Percentiles rank a stretch among this genome's conserved stretches.
Conservation (phyloP, 1,284 basidiomycete genomes). For the Ustilago loliicola region DNA sequence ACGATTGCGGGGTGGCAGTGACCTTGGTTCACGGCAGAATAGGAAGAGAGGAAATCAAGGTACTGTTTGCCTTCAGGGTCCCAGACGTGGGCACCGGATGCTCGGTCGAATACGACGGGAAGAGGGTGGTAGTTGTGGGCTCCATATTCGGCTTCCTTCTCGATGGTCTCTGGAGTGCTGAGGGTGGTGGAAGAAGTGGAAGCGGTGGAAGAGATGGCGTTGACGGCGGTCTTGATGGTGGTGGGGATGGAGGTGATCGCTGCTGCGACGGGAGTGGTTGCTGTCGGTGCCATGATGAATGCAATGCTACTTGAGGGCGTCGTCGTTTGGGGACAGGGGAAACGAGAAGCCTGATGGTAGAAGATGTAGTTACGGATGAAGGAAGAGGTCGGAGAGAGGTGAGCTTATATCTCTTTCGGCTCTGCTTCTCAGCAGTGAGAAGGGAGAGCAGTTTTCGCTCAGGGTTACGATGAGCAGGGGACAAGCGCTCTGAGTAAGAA, state of each 20-base stretch:
- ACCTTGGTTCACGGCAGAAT: conserved; percentile 86
- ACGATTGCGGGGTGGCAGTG: conserved; percentile 96
- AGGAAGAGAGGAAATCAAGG: conserved; percentile 88
- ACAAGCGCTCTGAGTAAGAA: too few relatives aligned
- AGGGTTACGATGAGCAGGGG: background rate
- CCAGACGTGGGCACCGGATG: conserved; percentile 92
- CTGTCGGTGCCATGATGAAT: conserved; percentile 53
- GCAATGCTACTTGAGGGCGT: background rate
- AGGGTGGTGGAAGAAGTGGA: conserved; percentile 42
- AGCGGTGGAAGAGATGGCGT: conserved; percentile 35
- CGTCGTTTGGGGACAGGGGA: background rate
- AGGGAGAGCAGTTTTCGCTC: conserved; percentile 20
- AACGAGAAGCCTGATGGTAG: conserved; percentile 1
- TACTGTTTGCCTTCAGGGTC: conserved; percentile 84
- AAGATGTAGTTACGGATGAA: background rate
- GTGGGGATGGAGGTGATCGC: conserved; percentile 32
- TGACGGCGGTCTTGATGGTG: conserved; percentile 47
- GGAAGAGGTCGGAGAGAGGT: background rate
- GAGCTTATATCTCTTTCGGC: conserved; percentile 31
- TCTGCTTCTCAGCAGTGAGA: background rate
- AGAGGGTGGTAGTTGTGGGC: conserved; percentile 94
- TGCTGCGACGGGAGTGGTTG: conserved; percentile 38
- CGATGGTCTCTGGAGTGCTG: conserved; percentile 78
- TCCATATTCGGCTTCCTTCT: conserved; percentile 84
- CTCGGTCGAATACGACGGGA: conserved; percentile 92